Base-by-base conservation (phyloP, 2,329 filamentous ascomycete genomes). In the Elsinoe australis region DNA sequence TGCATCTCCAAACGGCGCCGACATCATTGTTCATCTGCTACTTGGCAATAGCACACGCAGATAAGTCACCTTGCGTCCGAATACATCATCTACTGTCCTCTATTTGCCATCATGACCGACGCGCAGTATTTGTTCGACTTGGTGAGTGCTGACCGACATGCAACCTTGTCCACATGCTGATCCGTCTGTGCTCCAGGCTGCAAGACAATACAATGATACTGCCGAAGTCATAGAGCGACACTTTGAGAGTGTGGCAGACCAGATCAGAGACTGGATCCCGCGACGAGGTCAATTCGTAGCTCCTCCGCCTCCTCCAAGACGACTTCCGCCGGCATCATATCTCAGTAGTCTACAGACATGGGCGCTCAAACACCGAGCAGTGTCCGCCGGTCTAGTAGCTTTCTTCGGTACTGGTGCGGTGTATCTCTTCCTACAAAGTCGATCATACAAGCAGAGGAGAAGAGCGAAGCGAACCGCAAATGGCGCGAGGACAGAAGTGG, bases 401-500 rank as follows among this genome's bases (percentile, higher is more conserved):
- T 81, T 83, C 53, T 70, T 85, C 44, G 80, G 85, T 36, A 84
- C 85, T 2, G 75, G 75, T 1, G 69, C 70, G 12, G 55, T 64
- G 2, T 68, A 75, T 32, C 59, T 82, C 49, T 72, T 80, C 49
- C 78, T 78, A 51, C 72, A 76, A 48, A 79, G 85, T 81, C 62
- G 76, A 75, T 47, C 64, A 71, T 41, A 75, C 55, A 71, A 69
- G 26, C 74, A 72, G 58, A 83, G 82, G 64, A 78, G 90, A 54
- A 79, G 87, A 53, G 92, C 89, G 8, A 82, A 76, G 67, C 80
- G 85, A 49, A 85, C 87, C 2, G 75, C 76, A 42, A 94, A 87
- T 67, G 92, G 92, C 18, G 87, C 86, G 3, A 78, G 92, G 47
- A 80, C 83, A 54, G 92, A 98, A 65, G 90, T 96, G 47, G 74